Evolutionary conservation across 176 grass and related monocot genomes (phyloP).

Genomic region (Oryza meridionalis): DNA sequence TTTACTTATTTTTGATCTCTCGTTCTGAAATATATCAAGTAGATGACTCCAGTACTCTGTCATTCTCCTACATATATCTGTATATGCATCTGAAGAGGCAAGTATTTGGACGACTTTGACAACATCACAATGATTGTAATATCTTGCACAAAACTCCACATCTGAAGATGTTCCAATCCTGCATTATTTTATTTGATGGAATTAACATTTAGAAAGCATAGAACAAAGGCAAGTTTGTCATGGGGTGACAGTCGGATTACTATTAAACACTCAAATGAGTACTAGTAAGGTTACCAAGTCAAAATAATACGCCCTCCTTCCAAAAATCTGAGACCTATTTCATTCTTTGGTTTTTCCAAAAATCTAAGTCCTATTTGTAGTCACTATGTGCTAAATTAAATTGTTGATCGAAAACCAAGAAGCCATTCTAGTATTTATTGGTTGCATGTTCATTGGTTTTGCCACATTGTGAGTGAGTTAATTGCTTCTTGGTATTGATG

Average conservation of each 20-base stretch:
- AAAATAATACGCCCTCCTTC: too few species aligned
- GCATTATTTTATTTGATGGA: constrained; percentile 43
- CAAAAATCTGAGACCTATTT: too few species aligned
- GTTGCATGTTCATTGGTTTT: too few species aligned
- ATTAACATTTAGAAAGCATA: constrained; percentile 32
- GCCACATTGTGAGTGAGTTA: too few species aligned
- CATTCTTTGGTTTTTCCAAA: too few species aligned
- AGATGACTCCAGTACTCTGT: constrained; percentile 71
- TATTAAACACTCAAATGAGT: neutral
- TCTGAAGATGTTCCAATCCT: constrained; percentile 60
- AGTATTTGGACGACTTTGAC: constrained; percentile 66
- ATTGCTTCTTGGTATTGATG: too few species aligned
- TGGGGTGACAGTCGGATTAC: neutral
- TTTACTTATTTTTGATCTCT: constrained; percentile 43
- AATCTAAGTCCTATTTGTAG: too few species aligned
- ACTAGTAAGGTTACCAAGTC: constrained; percentile 4
- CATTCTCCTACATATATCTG: constrained; percentile 66
- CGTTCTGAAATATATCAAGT: constrained; percentile 43
- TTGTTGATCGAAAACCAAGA: too few species aligned
- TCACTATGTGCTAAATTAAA: too few species aligned
- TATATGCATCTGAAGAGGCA: constrained; percentile 59
- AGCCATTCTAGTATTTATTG: too few species aligned
- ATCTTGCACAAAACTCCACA: constrained; percentile 64
- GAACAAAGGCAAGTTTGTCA: constrained; percentile 1
- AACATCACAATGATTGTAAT: constrained; percentile 83